phyloP scores from a whole-genome alignment of 2,329 filamentous ascomycete species.

The Didymella sp. region DNA sequence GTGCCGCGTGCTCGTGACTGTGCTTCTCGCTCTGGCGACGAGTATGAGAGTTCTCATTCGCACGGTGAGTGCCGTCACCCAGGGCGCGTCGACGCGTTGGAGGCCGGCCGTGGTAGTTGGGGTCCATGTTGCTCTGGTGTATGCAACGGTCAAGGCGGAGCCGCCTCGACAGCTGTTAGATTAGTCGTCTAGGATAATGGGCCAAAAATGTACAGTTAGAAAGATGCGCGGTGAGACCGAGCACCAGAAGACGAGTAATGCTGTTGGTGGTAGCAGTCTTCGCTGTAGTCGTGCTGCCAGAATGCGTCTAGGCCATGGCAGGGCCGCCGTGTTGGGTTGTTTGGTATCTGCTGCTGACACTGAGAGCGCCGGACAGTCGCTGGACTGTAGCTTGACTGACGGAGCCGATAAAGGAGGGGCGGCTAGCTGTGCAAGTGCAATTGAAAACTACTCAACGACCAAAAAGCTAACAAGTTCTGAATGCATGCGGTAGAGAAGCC shows the following conservation, averaged over 20 bases:
- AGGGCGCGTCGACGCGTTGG: slow-evolving; percentile 43
- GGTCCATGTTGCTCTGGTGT: slow-evolving; percentile 38
- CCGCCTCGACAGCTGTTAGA: slow-evolving; percentile 18
- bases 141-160: slow-evolving; percentile 19
- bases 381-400: slow-evolving; percentile 28
- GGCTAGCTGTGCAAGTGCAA: slow-evolving; percentile 36
- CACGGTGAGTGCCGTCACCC: slow-evolving; percentile 44
- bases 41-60: slow-evolving; percentile 37
- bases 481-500: slow-evolving; percentile 28
- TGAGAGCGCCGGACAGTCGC: slow-evolving; percentile 24
- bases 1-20: slow-evolving; percentile 22
- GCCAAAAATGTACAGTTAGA: slow-evolving; percentile 33
- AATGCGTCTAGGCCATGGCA: slow-evolving; percentile 28
- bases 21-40: slow-evolving; percentile 33
- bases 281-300: slow-evolving; percentile 19
- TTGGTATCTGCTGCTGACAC: slow-evolving; percentile 33
- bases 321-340: slow-evolving; percentile 25
- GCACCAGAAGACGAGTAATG: slow-evolving; percentile 28
- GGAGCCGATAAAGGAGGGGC: slow-evolving; percentile 40
- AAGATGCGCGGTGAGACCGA: slow-evolving; percentile 28
- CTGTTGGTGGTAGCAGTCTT: slow-evolving; percentile 23
- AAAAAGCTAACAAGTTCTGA: slow-evolving; percentile 47
- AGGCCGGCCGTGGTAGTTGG: slow-evolving; percentile 38
- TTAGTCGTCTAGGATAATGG: slow-evolving; percentile 23
- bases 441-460: slow-evolving; percentile 34